Conservation (phyloP, 2,329 filamentous ascomycete species). For the Monosporascus sp. region DNA sequence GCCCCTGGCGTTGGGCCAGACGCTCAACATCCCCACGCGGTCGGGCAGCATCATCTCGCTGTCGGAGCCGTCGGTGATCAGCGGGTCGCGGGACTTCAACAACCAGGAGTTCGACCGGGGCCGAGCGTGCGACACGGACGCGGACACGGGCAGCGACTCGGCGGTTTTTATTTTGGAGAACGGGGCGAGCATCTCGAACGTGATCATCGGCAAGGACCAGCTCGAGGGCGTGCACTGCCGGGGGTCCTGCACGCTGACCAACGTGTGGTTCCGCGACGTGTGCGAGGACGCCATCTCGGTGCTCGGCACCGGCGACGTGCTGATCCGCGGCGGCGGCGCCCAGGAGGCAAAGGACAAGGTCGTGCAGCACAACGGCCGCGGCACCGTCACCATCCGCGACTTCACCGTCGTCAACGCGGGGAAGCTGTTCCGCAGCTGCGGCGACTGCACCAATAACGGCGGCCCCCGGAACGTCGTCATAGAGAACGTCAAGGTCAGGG, state of each 20-base stretch:
- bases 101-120: too few relatives aligned
- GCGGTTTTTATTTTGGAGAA: too few relatives aligned
- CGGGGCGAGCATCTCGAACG: too few relatives aligned
- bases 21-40: too few relatives aligned
- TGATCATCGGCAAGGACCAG: too few relatives aligned
- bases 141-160: too few relatives aligned
- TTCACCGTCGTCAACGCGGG: conserved; percentile 29
- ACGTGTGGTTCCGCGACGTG: conserved; percentile 29
- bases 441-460: conserved; percentile 32
- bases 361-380: conserved; percentile 21
- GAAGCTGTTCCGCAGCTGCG: conserved; percentile 42
- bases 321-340: conserved; percentile 30
- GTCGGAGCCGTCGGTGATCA: too few relatives aligned
- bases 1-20: too few relatives aligned
- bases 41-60: too few relatives aligned
- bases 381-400: too few relatives aligned
- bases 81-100: too few relatives aligned
- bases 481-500: conserved; percentile 26
- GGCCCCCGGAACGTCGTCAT: conserved; percentile 24
- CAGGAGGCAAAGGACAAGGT: conserved; percentile 18
- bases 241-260: conserved; percentile 21
- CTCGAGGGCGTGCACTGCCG: conserved; percentile 21
- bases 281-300: conserved; percentile 31
- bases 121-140: too few relatives aligned
- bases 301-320: conserved; percentile 14